These are phyloP conservation scores for Suillus lakei DNA, from an alignment of 768 basidiomycete genomes.

Conservation along the genomic window DNA sequence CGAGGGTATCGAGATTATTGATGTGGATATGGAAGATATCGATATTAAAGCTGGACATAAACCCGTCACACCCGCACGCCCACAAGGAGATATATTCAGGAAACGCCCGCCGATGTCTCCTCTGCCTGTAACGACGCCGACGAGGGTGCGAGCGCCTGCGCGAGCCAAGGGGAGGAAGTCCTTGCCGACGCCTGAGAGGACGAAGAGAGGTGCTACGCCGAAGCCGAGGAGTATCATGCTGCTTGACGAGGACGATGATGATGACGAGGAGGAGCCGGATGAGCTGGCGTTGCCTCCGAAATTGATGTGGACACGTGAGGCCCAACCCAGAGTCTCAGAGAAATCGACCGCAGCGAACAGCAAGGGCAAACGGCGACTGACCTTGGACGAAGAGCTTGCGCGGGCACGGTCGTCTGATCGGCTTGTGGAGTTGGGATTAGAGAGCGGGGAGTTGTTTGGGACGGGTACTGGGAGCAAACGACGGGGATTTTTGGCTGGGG, in stretches of 20 bases:
- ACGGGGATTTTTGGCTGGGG: conserved; percentile 71
- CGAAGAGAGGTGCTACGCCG: conserved; percentile 37
- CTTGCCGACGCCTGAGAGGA: conserved; percentile 10
- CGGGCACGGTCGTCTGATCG: conserved; percentile 39
- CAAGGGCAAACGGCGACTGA: conserved; percentile 45
- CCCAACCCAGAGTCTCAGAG: not conserved
- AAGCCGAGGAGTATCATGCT: conserved; percentile 24
- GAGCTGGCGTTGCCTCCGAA: conserved; percentile 39
- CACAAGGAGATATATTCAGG: conserved; percentile 49
- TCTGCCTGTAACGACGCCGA: conserved; percentile 55
- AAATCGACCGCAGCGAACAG: conserved; percentile 9
- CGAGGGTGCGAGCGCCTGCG: conserved; percentile 60
- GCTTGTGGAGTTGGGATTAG: conserved; percentile 44
- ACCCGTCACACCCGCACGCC: conserved; percentile 22
- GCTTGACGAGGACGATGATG: conserved; percentile 31
- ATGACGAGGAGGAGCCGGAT: conserved; percentile 37
- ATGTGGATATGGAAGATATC: conserved; percentile 41
- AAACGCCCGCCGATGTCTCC: conserved; percentile 82
- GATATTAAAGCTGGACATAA: conserved; percentile 10
- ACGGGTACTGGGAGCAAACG: conserved; percentile 59
- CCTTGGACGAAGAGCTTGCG: conserved; percentile 73
- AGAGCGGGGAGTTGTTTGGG: conserved; percentile 50
- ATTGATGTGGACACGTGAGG: conserved; percentile 4
- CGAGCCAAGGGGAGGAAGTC: conserved; percentile 29
- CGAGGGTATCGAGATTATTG: conserved; percentile 36